Conservation (phyloP, 306 rosid genomes). For the Delonix regia region DNA sequence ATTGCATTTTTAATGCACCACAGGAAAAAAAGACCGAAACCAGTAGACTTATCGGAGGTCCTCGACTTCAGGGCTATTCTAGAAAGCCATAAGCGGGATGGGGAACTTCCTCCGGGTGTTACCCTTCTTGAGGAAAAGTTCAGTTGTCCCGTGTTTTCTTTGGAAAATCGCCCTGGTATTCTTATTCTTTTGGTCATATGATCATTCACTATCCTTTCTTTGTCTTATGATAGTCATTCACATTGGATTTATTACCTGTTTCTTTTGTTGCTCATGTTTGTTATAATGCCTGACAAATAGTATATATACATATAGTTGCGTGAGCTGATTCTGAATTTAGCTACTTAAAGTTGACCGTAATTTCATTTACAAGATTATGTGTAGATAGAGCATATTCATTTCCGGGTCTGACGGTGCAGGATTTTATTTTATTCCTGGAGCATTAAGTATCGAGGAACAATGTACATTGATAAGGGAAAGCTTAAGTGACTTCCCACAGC, state of each 20-base stretch:
- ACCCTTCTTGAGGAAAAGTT: constrained; percentile 38
- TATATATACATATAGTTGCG: background rate
- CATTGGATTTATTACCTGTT: background rate
- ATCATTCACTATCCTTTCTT: background rate
- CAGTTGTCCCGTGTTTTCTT: constrained; percentile 58
- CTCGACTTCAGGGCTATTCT: constrained; percentile 73
- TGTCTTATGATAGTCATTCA: background rate
- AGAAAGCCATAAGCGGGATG: constrained; percentile 48
- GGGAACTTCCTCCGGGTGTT: constrained; percentile 60
- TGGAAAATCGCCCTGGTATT: constrained; percentile 80
- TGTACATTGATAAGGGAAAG: constrained; percentile 78
- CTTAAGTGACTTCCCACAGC: constrained; percentile 76
- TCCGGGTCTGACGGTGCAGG: constrained; percentile 46
- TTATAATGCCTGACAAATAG: background rate
- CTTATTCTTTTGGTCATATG: background rate
- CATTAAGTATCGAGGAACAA: constrained; percentile 67
- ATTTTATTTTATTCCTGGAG: constrained; percentile 83
- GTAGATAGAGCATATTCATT: background rate
- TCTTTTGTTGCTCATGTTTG: background rate
- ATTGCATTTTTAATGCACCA: background rate
- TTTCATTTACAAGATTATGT: background rate
- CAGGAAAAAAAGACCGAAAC: constrained; percentile 75
- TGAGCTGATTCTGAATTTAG: background rate
- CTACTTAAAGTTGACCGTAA: background rate
- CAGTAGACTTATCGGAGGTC: constrained; percentile 80